Evolutionary conservation across 495 filamentous ascomycete genomes (phyloP), one percentile per base, ranked within the genome.

Genomic region (Aspergillus affinis): DNA sequence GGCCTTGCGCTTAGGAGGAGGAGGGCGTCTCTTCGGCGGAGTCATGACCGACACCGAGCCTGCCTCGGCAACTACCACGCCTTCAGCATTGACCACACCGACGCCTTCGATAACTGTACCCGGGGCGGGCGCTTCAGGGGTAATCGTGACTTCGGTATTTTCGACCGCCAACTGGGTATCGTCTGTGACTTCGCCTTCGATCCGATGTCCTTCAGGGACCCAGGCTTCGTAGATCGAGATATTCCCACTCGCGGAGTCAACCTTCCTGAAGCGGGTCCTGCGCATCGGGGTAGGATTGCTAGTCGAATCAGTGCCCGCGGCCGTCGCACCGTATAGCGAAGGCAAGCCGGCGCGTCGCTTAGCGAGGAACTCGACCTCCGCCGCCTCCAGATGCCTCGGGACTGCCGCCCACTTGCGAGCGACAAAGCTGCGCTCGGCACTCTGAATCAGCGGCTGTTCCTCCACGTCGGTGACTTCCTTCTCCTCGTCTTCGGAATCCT

Each of bases 341-440:
- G 80, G 78, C 19, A 90, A 72, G n/a, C 90, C 90, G 65, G 90
- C 91, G 61, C 92, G 84, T 51, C 92, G 80, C 73, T 96, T 96
- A 0, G 92, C 94, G 20, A 98, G 76, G 64, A 91, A 94, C 48
- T 96, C 91, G 3, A 86, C 75, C 48, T 90, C 87, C 0, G 88
- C 79, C 8, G 82, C 82, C 67, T 97, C 93, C 30, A 88, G 69
- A 70, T 90, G 88, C 46, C 89, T 86, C 0, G 93, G 85, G 29
- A 95, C 77, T 53, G 86, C 83, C 56, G 88, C 85, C 92, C 93
- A 98, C 62, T 87, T 84, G 72, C 83, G 86, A 51, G 87, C 83
- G 44, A 79, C 82, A 72, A 91, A 94, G 8, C 85, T 88, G 50
- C 78, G 77, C 45, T 83, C 80, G 4, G 67, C 64, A 54, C 66